Conservation (phyloP, 805 yeast genomes). For the Cyberlindnera euphorbiae region DNA sequence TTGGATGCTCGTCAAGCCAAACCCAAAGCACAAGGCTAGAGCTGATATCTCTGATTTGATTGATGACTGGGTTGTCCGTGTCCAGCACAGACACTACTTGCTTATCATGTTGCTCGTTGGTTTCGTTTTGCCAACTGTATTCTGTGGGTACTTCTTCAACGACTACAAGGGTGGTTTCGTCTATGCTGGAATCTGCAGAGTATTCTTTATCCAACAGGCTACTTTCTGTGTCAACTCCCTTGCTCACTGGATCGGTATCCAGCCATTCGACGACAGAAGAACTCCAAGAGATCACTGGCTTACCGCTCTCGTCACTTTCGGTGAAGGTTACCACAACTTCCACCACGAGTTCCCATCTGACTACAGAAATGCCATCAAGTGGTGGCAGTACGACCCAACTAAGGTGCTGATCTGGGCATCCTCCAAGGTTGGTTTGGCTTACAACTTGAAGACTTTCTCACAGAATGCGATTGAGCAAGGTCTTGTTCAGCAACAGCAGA, state of each 20-base stretch:
- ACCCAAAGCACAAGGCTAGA: conserved; percentile 70
- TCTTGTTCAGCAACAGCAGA: conserved; percentile 75
- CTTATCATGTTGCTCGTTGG: conserved; percentile 56
- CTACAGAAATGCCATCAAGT: conserved; percentile 80
- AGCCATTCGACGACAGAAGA: conserved; percentile 84
- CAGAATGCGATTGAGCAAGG: conserved; percentile 82
- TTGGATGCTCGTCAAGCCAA: conserved; percentile 79
- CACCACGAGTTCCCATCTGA: conserved; percentile 89
- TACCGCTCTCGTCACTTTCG: conserved; percentile 79
- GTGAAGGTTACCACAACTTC: conserved; percentile 89
- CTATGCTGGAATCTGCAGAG: conserved; percentile 70
- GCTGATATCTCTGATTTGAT: conserved; percentile 63
- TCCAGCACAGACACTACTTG: conserved; percentile 78
- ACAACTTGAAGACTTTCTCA: conserved; percentile 68
- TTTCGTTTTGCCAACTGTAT: conserved; percentile 54
- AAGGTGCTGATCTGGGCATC: conserved; percentile 54
- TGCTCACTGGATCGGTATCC: conserved; percentile 83
- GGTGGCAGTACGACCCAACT: conserved; percentile 89
- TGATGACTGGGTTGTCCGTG: conserved; percentile 72
- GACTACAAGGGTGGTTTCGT: conserved; percentile 71
- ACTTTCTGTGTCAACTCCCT: conserved; percentile 83
- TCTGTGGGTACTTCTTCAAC: conserved; percentile 51
- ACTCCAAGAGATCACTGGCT: conserved; percentile 81
- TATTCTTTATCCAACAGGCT: conserved; percentile 73
- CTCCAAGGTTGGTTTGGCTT: conserved; percentile 63